Evolutionary conservation across 23 red algal species (phyloP), one percentile per base, ranked within the genome.

Genomic region (Chondrus crispus): DNA sequence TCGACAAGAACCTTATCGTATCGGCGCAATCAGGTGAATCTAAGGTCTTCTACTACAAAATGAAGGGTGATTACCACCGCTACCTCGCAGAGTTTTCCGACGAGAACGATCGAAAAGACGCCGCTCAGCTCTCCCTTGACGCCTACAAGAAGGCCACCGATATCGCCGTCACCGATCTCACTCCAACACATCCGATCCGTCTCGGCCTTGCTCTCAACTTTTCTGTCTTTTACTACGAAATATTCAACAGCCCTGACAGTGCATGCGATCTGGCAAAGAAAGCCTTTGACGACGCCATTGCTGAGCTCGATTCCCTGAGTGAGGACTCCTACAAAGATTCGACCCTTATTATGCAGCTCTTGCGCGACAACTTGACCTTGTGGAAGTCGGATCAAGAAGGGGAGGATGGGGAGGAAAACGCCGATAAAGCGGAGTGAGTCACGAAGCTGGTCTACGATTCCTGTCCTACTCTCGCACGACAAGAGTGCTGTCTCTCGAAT

Each of bases 271-370:
- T 98, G 62, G 96, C 96, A 18, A 98, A 98, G 82, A 79, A 95
- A n/a, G 96, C 96, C 12, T 98, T 98, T 79, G 96, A 98, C 63
- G 96, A 98, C 53, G 92, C 96, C 14, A 98, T 98, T 64, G 85
- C 96, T 13, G 96, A 98, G 79, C 84, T 98, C 29, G 96, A 98
- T 69, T 87, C 86, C n/a, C 93, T 98, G 13, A 89, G 74, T 39
- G 96, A 98, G 80, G 93, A 95, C n/a, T 93, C 88, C 20, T 98
- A 98, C 45, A 98, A 98, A 87, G 96, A 98, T 58, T 95, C 91
- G 20, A 98, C 96, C 7, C 73, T 98, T 2, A 98, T 98, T 83
- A 98, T 98, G 94, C 97, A 98, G 74, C 93, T 98, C 37, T 80
- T 96, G 53, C 93, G 96, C 63, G 96, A 98, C 84, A 98, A 98